These are phyloP conservation scores for Mimosa pudica DNA, from an alignment of 306 rosid genomes.

Conservation along the genomic window DNA sequence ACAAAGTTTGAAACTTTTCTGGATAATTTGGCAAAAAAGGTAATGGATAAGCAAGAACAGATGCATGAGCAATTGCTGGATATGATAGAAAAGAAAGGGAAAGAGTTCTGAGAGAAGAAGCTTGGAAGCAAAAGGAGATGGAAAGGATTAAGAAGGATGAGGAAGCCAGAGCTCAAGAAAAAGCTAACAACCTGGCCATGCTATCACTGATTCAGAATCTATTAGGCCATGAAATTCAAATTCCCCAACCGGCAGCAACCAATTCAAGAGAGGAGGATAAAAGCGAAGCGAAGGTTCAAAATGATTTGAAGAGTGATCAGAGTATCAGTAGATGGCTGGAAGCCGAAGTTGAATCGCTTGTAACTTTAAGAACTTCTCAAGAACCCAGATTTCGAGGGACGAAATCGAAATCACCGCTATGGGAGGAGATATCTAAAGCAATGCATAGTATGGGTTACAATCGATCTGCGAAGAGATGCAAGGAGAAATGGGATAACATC, in stretches of 20 bases:
- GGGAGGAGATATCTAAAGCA: constrained; percentile 81
- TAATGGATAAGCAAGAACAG: constrained; percentile 80
- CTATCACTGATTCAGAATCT: constrained; percentile 63
- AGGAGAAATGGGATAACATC: constrained; percentile 90
- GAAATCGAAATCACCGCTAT: constrained; percentile 56
- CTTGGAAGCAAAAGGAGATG: constrained; percentile 72
- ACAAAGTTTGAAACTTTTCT: constrained; percentile 56
- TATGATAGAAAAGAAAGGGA: constrained; percentile 67
- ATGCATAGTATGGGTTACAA: constrained; percentile 59
- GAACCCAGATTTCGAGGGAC: constrained; percentile 52
- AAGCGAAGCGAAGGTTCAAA: constrained; percentile 37
- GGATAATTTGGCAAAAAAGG: constrained; percentile 56
- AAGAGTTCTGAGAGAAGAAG: constrained; percentile 72
- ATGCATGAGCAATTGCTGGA: constrained; percentile 75
- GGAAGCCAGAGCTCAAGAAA: constrained; percentile 68
- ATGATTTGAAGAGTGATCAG: constrained; percentile 39
- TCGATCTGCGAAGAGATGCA: constrained; percentile 72
- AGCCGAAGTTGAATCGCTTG: constrained; percentile 72
- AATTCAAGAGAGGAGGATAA: constrained; percentile 39
- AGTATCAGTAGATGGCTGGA: constrained; percentile 72
- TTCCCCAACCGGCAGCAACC: constrained; percentile 48
- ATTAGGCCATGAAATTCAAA: constrained; percentile 50
- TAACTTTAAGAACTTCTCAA: constrained; percentile 53
- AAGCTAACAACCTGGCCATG: constrained; percentile 64
- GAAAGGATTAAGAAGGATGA: constrained; percentile 66